phyloP scores from a whole-genome alignment of 2,329 filamentous ascomycete species.

The Zalaria obscura region DNA sequence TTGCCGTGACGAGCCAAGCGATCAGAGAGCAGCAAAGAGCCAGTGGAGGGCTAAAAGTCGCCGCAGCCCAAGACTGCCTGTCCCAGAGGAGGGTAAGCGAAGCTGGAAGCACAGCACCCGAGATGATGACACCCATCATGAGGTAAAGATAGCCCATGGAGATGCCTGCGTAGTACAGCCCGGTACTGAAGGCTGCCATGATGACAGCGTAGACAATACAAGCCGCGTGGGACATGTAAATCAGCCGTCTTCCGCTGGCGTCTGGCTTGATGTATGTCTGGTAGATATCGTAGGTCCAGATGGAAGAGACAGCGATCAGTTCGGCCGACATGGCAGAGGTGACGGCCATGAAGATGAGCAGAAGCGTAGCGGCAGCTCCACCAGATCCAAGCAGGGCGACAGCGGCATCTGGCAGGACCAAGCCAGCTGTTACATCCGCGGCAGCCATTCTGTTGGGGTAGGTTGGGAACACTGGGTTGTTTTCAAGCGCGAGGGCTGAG shows the following conservation, averaged over 20 bases:
- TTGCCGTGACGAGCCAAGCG: slow-evolving; percentile 66
- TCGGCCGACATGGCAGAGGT: slow-evolving; percentile 73
- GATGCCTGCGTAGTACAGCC: slow-evolving; percentile 46
- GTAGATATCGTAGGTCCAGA: slow-evolving; percentile 76
- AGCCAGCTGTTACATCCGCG: slow-evolving; percentile 64
- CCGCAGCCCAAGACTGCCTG: slow-evolving; percentile 63
- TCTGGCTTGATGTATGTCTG: slow-evolving; percentile 70
- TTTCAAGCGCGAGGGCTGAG: slow-evolving; percentile 65
- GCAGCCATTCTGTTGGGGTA: slow-evolving; percentile 58
- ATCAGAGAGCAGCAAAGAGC: slow-evolving; percentile 55
- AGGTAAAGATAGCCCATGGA: slow-evolving; percentile 82
- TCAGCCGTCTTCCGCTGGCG: slow-evolving; percentile 61
- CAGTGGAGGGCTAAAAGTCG: slow-evolving; percentile 53
- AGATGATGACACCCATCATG: slow-evolving; percentile 86
- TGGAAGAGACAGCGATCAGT: slow-evolving; percentile 75
- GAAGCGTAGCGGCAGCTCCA: slow-evolving; percentile 61
- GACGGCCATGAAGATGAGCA: slow-evolving; percentile 83
- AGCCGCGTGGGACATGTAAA: slow-evolving; percentile 63
- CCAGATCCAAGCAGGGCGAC: slow-evolving; percentile 71
- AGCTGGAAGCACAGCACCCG: slow-evolving; percentile 60
- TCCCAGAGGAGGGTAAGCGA: slow-evolving; percentile 70
- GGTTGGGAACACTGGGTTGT: slow-evolving; percentile 55
- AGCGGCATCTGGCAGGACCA: slow-evolving; percentile 74
- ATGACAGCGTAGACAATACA: slow-evolving; percentile 62
- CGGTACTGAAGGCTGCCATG: slow-evolving; percentile 67